Evolutionary conservation across 2,329 filamentous ascomycete species (phyloP), one percentile per base, ranked within the genome.

Genomic region (Cladophialophora chaetospira): DNA sequence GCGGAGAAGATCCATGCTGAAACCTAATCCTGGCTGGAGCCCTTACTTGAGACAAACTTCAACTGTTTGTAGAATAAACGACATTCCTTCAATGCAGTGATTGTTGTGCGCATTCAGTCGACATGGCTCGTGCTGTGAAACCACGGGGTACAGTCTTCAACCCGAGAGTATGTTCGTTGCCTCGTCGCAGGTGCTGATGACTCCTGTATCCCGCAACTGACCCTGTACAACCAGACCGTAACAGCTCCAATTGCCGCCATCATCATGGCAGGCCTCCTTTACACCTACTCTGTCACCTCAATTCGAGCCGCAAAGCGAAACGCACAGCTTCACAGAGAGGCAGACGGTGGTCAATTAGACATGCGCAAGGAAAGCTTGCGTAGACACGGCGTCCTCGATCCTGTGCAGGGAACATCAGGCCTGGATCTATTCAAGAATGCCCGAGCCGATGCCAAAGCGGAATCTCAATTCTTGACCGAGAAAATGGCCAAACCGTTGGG

Each of bases 291-390:
- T 25, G 75, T 86, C 48, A 86, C 81, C 6, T 85, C 82, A 21
- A 88, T 89, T 60, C 77, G 80, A 58, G 82, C 84, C 21, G 87
- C 87, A 2, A 87, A 87, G 64, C 76, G 81, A 44, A 87, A 88
- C 62, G 85, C 85, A 0, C 78, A 83, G 60, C 80, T 83, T 51
- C 74, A 84, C 45, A 79, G 64, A 36, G 63, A 65, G 57, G 65
- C 65, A 6, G 65, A 67, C 46, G 65, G 65, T 15, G 65, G 65
- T 11, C 65, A 67, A 52, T 49, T 67, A 5, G 63, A 67, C 57
- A 65, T 67, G 64, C 58, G 64, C 3, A 61, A 59, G 13, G 65
- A 67, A 47, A 63, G 59, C 35, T 53, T 67, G 23, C 63, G 65
- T 25, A 53, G 61, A 43, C 65, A 66, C 50, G 65, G 65, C 21